A percentile compares a stretch with the other conserved stretches of the same genome.
Conservation (phyloP, 257 asterid genomes). For the Gardenia jasminoides region DNA sequence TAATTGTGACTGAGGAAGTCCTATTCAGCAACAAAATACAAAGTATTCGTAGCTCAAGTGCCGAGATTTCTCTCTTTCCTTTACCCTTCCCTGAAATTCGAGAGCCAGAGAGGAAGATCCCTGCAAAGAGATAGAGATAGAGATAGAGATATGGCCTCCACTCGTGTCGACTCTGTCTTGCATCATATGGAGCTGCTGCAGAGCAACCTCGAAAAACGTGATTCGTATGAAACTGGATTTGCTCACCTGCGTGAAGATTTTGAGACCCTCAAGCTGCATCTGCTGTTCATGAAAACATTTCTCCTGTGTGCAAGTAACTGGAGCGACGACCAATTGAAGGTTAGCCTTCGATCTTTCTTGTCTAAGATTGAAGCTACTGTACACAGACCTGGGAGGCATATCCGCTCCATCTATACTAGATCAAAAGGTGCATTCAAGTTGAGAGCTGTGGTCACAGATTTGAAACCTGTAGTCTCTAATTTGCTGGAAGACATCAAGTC, state of each 20-base stretch:
- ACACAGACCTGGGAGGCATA: not conserved
- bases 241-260: too few species aligned
- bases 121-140: not conserved
- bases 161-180: not conserved
- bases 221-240: too few species aligned
- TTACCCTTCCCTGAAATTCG: too few species aligned
- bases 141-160: not conserved
- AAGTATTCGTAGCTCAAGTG: too few species aligned
- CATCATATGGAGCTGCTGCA: not conserved
- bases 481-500: not conserved
- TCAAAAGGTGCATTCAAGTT: too few species aligned
- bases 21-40: too few species aligned
- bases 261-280: not conserved
- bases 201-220: not conserved
- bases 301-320: not conserved
- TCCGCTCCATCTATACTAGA: not conserved
- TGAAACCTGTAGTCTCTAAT: not conserved
- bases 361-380: not conserved
- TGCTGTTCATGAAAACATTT: not conserved
- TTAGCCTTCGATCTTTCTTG: not conserved
- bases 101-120: not conserved
- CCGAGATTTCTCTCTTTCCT: too few species aligned
- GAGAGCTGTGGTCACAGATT: not conserved
- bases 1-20: too few species aligned
- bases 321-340: not conserved